Conservation (phyloP, 768 basidiomycete genomes). For the Tulasnella sp. region DNA sequence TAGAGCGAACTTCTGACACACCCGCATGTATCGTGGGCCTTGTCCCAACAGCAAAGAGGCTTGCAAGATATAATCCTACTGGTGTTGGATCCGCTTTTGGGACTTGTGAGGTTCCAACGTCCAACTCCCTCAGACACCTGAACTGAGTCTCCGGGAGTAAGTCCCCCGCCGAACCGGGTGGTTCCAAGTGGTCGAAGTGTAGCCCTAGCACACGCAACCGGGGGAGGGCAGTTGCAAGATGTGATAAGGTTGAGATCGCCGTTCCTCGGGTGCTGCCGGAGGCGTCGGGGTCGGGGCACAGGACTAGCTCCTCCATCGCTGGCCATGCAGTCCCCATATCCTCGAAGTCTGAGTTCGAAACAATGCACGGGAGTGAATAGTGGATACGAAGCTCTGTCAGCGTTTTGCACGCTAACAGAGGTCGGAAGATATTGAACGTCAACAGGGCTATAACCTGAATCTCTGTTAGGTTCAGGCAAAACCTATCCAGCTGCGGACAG, state of each 20-base stretch:
- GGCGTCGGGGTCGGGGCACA: not conserved
- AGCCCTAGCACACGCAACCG: not conserved
- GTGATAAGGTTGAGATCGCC: not conserved
- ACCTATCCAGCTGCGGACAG: not conserved
- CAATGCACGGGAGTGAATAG: not conserved
- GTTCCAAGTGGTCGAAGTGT: not conserved
- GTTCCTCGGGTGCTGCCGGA: not conserved
- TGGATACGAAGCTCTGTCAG: not conserved
- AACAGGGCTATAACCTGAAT: too few relatives aligned
- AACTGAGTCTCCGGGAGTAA: not conserved
- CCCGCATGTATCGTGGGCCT: not conserved
- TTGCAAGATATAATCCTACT: not conserved
- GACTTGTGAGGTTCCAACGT: not conserved
- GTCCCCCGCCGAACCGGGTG: not conserved
- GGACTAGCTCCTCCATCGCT: not conserved
- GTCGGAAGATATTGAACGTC: not conserved
- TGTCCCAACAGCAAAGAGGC: not conserved
- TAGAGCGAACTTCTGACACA: not conserved
- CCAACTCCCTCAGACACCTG: not conserved
- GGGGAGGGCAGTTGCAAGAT: not conserved
- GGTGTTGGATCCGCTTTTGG: not conserved
- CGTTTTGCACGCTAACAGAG: not conserved
- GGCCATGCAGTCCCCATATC: not conserved
- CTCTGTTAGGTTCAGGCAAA: not conserved
- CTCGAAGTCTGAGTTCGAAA: not conserved